These are phyloP conservation scores for Taphrina wiesneri DNA, from an alignment of 1,139 yeast genomes.

Conservation along the genomic window DNA sequence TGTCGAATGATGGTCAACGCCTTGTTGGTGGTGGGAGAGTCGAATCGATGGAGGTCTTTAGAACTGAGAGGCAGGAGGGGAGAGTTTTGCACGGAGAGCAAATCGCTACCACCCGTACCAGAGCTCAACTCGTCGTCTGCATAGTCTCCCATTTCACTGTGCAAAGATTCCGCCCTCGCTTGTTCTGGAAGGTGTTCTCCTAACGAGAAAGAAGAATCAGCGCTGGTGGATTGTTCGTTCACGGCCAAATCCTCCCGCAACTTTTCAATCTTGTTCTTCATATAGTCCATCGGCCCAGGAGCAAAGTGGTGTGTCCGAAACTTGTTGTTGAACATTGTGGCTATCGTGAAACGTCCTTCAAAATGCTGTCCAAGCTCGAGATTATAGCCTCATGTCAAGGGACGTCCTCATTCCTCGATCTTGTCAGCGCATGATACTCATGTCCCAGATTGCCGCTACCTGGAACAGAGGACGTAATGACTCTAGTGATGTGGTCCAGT, in stretches of 20 bases:
- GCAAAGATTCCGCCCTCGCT: not conserved
- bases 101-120: not conserved
- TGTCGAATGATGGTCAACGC: not conserved
- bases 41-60: not conserved
- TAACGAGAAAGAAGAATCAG: not conserved
- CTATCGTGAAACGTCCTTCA: not conserved
- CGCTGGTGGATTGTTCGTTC: not conserved
- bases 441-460: too few relatives aligned
- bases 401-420: not conserved
- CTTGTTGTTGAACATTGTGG: constrained; percentile 15
- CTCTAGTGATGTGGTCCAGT: not conserved
- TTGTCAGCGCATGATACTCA: not conserved
- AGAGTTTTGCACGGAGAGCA: not conserved
- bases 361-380: not conserved
- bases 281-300: constrained; percentile 22
- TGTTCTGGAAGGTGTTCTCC: not conserved
- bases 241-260: constrained; percentile 9
- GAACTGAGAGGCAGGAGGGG: constrained; percentile 6
- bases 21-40: not conserved
- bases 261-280: constrained; percentile 18
- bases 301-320: constrained; percentile 7
- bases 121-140: not conserved
- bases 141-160: not conserved
- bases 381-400: not conserved
- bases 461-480: too few relatives aligned